These are phyloP conservation scores for Heliamphora exappendiculata DNA, from an alignment of 148 eudicot species.

Conservation along the genomic window DNA sequence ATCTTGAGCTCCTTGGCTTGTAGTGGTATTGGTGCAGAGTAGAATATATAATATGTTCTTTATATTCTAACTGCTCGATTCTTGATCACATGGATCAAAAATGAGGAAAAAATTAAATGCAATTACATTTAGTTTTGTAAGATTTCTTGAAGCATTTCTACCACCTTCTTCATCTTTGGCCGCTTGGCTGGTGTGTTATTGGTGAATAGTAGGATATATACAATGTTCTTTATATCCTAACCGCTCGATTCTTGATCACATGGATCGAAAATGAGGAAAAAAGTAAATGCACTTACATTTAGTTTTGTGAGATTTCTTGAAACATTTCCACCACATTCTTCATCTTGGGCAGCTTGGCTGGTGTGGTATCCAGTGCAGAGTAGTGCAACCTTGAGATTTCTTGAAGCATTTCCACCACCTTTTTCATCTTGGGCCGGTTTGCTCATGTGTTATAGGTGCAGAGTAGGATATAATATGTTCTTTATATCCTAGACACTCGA, in stretches of 20 bases:
- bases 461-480: too few relatives aligned
- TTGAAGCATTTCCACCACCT: constrained; percentile 81
- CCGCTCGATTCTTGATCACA: constrained; percentile 6
- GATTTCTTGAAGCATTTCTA: constrained; percentile 88
- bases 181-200: constrained; percentile 86
- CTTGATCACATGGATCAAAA: neutral
- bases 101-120: neutral
- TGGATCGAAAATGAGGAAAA: neutral
- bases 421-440: constrained; percentile 86
- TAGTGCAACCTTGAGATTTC: too few relatives aligned
- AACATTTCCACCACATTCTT: too few relatives aligned
- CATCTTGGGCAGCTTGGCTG: too few relatives aligned
- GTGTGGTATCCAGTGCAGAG: too few relatives aligned
- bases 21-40: constrained; percentile 32
- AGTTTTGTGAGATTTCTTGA: constrained; percentile 51
- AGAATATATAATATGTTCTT: neutral
- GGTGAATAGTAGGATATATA: constrained; percentile 26
- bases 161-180: constrained; percentile 92
- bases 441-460: constrained; percentile 87
- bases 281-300: neutral
- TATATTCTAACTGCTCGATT: too few relatives aligned
- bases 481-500: too few relatives aligned
- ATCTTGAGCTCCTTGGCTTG: constrained; percentile 97
- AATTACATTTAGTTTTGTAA: constrained; percentile 22
- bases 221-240: neutral